A percentile compares a stretch with the other conserved stretches of the same genome.
Conservation (phyloP, 1,284 basidiomycete genomes). For the Blastosporella zonata region DNA sequence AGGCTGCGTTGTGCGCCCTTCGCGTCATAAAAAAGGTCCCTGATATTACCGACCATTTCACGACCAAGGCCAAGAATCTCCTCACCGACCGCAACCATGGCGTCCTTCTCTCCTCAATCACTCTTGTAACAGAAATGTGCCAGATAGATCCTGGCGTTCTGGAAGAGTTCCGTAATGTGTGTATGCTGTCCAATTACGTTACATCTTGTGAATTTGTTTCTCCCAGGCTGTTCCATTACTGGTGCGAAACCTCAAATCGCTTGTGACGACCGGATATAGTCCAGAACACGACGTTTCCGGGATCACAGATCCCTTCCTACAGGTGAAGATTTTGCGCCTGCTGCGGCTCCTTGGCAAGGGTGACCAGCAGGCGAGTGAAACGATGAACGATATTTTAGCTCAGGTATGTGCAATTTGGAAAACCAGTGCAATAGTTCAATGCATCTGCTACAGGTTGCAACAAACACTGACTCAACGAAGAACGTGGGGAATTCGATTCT, state of each 20-base stretch:
- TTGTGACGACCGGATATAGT: conserved; percentile 96
- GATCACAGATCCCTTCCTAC: conserved; percentile 98
- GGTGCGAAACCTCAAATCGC: conserved; percentile 92
- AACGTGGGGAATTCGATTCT: conserved; percentile 98
- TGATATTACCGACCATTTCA: conserved; percentile 94
- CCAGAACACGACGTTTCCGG: conserved; percentile 99
- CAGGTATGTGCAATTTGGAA: conserved; percentile 51
- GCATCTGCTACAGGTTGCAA: conserved; percentile 71
- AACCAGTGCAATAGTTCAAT: not conserved
- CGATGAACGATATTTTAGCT: conserved; percentile 98
- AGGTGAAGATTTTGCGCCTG: conserved; percentile 96
- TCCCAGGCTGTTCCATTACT: conserved; percentile 86
- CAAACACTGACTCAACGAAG: conserved; percentile 97
- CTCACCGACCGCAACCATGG: conserved; percentile 97
- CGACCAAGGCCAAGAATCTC: conserved; percentile 83
- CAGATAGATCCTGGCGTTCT: conserved; percentile 72
- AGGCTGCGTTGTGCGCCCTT: conserved; percentile 97
- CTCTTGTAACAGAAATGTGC: conserved; percentile 95
- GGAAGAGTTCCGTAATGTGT: conserved; percentile 86
- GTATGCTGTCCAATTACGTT: conserved; percentile 19
- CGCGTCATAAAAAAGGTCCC: conserved; percentile 96
- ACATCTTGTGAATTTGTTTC: not conserved
- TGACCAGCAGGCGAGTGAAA: conserved; percentile 86
- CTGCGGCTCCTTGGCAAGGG: conserved; percentile 86
- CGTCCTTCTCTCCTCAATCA: conserved; percentile 90